These are phyloP conservation scores for Agaricus subrufescens DNA, from an alignment of 768 basidiomycete species.

Conservation along the genomic window DNA sequence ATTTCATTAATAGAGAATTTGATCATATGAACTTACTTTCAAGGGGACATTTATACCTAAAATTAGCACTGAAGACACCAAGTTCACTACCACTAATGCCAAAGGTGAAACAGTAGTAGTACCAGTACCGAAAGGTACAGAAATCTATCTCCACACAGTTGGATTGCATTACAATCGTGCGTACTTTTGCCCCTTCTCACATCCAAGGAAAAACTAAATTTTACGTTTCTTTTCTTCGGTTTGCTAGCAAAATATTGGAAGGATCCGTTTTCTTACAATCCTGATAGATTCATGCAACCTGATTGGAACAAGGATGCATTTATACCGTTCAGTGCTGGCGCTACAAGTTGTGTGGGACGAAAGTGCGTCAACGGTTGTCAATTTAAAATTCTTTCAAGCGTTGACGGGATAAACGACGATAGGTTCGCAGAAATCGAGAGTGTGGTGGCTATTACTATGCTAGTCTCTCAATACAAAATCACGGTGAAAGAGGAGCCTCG, in stretches of 20 bases:
- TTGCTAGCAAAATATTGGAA: constrained; percentile 41
- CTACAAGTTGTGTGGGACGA: constrained; percentile 41
- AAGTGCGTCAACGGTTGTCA: constrained; percentile 21
- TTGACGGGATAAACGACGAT: background rate
- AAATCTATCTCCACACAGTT: constrained; percentile 23
- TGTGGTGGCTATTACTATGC: constrained; percentile 40
- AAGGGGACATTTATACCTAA: constrained; percentile 12
- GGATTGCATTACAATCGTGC: constrained; percentile 39
- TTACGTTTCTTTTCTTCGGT: background rate
- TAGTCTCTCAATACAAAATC: constrained; percentile 40
- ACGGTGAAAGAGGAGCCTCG: constrained; percentile 43
- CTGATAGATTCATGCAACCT: constrained; percentile 13
- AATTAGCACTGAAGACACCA: constrained; percentile 13
- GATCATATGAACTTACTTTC: background rate
- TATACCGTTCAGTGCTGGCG: constrained; percentile 23
- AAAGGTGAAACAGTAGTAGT: constrained; percentile 8
- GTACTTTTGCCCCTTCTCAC: constrained; percentile 3
- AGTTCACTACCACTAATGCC: constrained; percentile 1
- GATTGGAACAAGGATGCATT: constrained; percentile 18
- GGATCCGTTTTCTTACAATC: constrained; percentile 34
- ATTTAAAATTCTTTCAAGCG: too few relatives aligned
- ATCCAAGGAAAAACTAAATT: too few relatives aligned
- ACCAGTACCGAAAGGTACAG: constrained; percentile 12
- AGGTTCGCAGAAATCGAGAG: constrained; percentile 46
- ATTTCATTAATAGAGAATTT: background rate